Percentiles rank a stretch among this genome's conserved stretches.
phyloP scores from a whole-genome alignment of 2,329 filamentous ascomycete genomes.

The Epicoccum sorghinum region DNA sequence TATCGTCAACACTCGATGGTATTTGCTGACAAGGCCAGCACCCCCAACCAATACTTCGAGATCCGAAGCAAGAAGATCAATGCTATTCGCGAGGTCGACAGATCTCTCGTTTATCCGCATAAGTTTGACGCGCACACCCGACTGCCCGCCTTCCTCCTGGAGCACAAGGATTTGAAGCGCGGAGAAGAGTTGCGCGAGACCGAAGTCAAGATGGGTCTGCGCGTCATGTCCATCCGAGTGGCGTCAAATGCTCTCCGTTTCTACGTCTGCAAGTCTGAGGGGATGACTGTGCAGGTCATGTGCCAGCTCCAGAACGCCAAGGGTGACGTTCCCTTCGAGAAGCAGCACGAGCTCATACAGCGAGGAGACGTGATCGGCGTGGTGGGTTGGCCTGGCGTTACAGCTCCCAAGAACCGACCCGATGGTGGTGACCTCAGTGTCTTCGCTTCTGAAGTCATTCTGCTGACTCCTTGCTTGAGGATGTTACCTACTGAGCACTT shows the following conservation, averaged over 20 bases:
- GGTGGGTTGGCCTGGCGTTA: constrained; percentile 81
- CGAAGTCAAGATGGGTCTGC: constrained; percentile 76
- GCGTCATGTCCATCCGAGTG: constrained; percentile 68
- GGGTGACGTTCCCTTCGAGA: constrained; percentile 74
- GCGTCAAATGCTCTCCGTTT: constrained; percentile 36
- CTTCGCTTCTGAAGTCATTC: constrained; percentile 83
- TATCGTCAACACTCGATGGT: constrained; percentile 68
- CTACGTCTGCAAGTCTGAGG: constrained; percentile 64
- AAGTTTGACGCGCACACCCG: constrained; percentile 88
- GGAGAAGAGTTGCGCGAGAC: constrained; percentile 81
- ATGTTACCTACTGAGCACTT: constrained; percentile 73
- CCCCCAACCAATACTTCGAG: constrained; percentile 84
- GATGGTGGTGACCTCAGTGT: constrained; percentile 81
- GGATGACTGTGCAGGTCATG: constrained; percentile 85
- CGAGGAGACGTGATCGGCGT: constrained; percentile 93
- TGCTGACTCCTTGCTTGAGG: constrained; percentile 90
- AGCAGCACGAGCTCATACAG: constrained; percentile 87
- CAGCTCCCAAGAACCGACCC: constrained; percentile 75
- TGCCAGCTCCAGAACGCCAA: constrained; percentile 82
- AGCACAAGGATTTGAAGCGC: constrained; percentile 83
- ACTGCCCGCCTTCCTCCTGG: constrained; percentile 76
- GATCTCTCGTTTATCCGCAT: constrained; percentile 79
- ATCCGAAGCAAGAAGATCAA: constrained; percentile 82
- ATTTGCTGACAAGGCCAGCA: neutral
- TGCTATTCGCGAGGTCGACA: constrained; percentile 74